Conservation (phyloP, 2,329 filamentous ascomycete genomes). For the Fusarium chuoi region DNA sequence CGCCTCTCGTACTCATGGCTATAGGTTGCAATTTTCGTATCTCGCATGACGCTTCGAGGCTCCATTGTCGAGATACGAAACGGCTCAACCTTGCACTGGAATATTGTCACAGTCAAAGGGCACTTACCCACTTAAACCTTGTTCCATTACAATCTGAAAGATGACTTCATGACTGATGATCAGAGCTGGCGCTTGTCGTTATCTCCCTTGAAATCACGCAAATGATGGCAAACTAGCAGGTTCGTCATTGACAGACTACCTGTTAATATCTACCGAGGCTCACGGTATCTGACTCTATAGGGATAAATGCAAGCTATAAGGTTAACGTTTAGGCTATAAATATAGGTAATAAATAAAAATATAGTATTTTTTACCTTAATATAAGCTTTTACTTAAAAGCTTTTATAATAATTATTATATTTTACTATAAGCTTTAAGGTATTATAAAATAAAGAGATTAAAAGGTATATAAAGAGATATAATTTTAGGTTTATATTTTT, state of each 20-base stretch:
- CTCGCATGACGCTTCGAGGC: not conserved
- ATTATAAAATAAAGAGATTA: too few species aligned
- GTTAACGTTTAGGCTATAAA: too few species aligned
- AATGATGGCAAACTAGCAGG: not conserved
- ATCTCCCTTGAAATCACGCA: too few species aligned
- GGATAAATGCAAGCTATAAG: too few species aligned
- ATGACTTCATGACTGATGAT: accelerated
- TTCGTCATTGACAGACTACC: not conserved
- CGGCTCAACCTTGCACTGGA: not conserved
- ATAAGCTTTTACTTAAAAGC: too few species aligned
- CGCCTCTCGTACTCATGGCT: not conserved
- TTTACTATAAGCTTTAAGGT: too few species aligned
- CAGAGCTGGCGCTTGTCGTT: not conserved
- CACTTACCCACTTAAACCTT: accelerated
- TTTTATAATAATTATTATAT: too few species aligned
- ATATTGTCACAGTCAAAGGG: not conserved
- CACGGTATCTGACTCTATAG: not conserved
- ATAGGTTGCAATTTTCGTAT: not conserved
- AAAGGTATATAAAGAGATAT: too few species aligned
- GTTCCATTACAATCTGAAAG: too few species aligned
- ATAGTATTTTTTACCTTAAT: too few species aligned
- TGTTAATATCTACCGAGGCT: not conserved
- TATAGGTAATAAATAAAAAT: too few species aligned
- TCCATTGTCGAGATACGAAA: not conserved
- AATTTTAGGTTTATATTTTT: too few species aligned